Base-by-base conservation (phyloP, 1,139 yeast genomes). In the Yamadazyma oceani region DNA sequence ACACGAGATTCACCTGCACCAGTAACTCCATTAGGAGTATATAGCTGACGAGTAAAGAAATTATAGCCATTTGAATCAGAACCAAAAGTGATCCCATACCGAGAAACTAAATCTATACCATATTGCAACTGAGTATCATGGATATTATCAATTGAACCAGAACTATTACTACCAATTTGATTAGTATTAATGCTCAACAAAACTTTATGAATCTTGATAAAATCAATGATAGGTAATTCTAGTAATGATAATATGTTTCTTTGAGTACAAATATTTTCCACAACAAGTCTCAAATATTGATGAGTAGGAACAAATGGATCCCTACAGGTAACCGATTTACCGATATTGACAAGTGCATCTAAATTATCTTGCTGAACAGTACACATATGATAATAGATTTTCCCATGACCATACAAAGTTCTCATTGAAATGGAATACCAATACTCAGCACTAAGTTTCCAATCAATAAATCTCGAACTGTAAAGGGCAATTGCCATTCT, bases 251-350 rank as follows among this genome's bases (percentile, higher is more conserved):
- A 63, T 53, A 84, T 64, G 65, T 84, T 76, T 51, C 90, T 66
- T 55, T 82, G 90, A 33, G 85, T 76, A 50, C 82, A 83, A 46
- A 84, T 85, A 52, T 84, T 84, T 50, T 84, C 92, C 40, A 85
- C 85, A 24, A 85, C 89, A 60, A 84, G 69, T 49, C 84, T 71
- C 57, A 85, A 69, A 53, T 85, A 85, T 51, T 83, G 89, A 41
- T 78, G 82, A 3, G 92, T 83, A 22, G 94, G 94, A 5, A 83
- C 88, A 60, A 85, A 85, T 6, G 90, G 88, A 55, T 85, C 92
- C 44, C 85, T 76, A 52, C 90, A 84, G 40, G 80, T 75, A 8
- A 85, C 90, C 30, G 86, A 77, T 56, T 84, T 85, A 10, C 92
- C 90, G 26, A 85, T 75, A 48, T 84, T 82, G 37, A 82, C 88